Base-by-base conservation (phyloP, 495 filamentous ascomycete genomes). In the Aeminium ludgeri region DNA sequence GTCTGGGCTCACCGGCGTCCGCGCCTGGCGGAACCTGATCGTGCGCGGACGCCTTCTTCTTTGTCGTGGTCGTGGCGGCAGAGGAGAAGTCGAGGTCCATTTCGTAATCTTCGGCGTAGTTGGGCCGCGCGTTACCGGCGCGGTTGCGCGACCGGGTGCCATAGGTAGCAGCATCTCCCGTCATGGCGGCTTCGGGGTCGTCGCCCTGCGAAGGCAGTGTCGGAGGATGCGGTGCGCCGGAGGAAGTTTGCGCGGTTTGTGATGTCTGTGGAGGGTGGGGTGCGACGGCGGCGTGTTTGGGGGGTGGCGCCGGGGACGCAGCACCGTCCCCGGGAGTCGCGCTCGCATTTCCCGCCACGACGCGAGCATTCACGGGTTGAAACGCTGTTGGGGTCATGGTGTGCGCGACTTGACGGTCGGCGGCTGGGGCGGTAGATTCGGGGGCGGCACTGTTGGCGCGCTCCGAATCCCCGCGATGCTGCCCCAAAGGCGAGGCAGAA, bases 21-120 rank as follows among this genome's bases (percentile, higher is more conserved):
- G 36, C 20, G 38, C 31, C 16, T 48, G 32, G 30, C 15, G 49
- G 20, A 5, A 30, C 50, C 43, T 23, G 10, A 6, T 46, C 45
- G n/a, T n/a, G n/a, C n/a, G n/a, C n/a, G 33, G 45, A 43, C 18
- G 55, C 34, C 16, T 34, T 17, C 30, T 50, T 43, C 29, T 50
- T 53, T 28, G 45, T 51, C 27, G 34, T 40, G 43, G 30, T 38
- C n/a, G 35, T 25, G 5, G 29, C 33, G 13, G 50, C 20, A 18
- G 43, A 36, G 3, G 42, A 34, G 45, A 42, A 44, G 5, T 97
- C 89, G 61, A 83, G 73, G 46, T 96, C 91, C 48, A 84, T 63
- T 52, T 95, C 89, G 55, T 79, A 80, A 61, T 97, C 91, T 62
- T 97, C 89, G 23, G 89, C 91, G 60, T 97, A 97, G 59, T 97